phyloP scores from a whole-genome alignment of 345 rosid species.

The Eucalyptus erythrocorys region DNA sequence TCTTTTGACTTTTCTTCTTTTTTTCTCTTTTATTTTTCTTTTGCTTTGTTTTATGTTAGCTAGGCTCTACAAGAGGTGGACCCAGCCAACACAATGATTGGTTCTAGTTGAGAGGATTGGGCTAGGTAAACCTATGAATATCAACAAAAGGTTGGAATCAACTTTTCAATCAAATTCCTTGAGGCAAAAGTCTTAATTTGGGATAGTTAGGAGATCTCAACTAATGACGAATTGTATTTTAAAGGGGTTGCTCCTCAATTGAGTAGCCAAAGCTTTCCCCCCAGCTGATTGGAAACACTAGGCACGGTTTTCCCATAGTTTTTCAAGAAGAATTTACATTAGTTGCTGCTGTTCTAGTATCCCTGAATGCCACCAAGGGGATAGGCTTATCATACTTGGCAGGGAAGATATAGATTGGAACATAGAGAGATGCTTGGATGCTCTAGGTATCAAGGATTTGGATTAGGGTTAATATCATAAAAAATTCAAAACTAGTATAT shows the following conservation, averaged over 20 bases:
- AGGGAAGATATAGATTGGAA: not conserved
- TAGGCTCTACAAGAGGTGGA: too few species aligned
- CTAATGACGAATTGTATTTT: not conserved
- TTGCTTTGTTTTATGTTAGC: too few species aligned
- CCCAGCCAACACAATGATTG: too few species aligned
- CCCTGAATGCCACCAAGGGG: accelerated
- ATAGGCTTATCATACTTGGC: not conserved
- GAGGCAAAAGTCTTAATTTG: too few species aligned
- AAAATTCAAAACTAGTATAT: too few species aligned
- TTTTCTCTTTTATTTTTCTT: too few species aligned
- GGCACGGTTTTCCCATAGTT: not conserved
- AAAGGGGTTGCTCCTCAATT: not conserved
- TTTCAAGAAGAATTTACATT: too few species aligned
- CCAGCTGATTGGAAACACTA: not conserved
- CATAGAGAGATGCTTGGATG: not conserved
- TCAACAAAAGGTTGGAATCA: too few species aligned
- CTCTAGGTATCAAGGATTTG: not conserved
- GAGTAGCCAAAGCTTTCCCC: not conserved
- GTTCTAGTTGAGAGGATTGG: too few species aligned
- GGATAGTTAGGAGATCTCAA: accelerated
- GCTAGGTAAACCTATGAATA: too few species aligned
- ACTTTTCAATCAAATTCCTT: too few species aligned
- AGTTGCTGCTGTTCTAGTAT: accelerated
- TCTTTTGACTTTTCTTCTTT: too few species aligned
- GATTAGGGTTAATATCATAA: not conserved